These are phyloP conservation scores for Lolium perenne DNA, from an alignment of 176 grass and related monocot genomes.

Conservation along the genomic window DNA sequence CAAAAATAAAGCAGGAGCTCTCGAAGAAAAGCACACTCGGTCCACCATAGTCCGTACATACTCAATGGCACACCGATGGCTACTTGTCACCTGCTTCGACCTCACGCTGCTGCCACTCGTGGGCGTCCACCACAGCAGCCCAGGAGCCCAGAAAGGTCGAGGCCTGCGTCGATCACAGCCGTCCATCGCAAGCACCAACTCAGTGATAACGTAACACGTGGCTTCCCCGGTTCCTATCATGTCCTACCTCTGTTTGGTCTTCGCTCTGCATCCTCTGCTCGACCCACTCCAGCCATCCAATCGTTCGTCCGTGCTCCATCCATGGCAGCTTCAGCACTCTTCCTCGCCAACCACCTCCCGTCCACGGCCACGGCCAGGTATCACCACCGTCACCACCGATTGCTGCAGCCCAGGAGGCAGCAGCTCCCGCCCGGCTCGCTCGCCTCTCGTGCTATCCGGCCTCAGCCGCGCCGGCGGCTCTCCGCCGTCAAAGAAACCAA, in stretches of 20 bases:
- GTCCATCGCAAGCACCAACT: background rate
- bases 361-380: slow-evolving; percentile 17
- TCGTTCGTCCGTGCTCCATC: slow-evolving; percentile 15
- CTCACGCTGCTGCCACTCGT: slow-evolving; percentile 27
- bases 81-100: slow-evolving; percentile 39
- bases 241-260: background rate
- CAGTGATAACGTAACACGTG: too few species aligned
- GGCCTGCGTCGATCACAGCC: slow-evolving; percentile 31
- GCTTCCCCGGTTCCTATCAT: slow-evolving; percentile 10
- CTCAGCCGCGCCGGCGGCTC: slow-evolving; percentile 25
- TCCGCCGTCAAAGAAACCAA: slow-evolving; percentile 66
- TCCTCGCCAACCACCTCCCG: slow-evolving; percentile 45
- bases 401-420: slow-evolving; percentile 13
- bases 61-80: slow-evolving; percentile 28
- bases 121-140: background rate
- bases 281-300: background rate
- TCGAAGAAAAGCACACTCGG: background rate
- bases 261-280: slow-evolving; percentile 16
- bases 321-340: slow-evolving; percentile 67
- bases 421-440: slow-evolving; percentile 33
- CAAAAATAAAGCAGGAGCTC: background rate
- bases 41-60: background rate
- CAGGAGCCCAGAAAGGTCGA: background rate
- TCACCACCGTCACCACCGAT: slow-evolving; percentile 5
- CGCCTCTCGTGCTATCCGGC: background rate